These are phyloP conservation scores for Pilasporangium apinafurcum DNA, from an alignment of 352 stramenopile species.

Conservation along the genomic window DNA sequence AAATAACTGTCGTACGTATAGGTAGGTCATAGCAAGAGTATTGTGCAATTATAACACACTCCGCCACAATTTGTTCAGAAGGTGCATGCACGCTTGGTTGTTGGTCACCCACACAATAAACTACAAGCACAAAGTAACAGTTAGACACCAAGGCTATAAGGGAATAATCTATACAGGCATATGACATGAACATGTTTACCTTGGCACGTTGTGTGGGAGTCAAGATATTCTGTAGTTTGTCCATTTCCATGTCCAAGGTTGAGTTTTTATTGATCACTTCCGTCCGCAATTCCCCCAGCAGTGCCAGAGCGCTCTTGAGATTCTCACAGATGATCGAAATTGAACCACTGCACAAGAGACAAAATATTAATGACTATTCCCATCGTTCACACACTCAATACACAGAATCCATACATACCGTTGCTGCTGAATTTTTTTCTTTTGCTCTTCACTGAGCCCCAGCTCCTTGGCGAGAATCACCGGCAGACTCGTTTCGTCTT, in stretches of 20 bases:
- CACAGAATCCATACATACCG: conserved; percentile 25
- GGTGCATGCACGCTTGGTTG: conserved; percentile 94
- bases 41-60: conserved; percentile 81
- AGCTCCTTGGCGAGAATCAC: conserved; percentile 88
- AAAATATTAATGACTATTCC: conserved; percentile 1
- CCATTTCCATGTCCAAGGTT: conserved; percentile 92
- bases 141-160: background rate
- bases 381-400: no score
- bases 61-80: conserved; percentile 96
- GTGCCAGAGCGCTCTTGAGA: conserved; percentile 76
- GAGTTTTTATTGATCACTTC: conserved; percentile 89
- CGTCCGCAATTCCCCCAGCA: conserved; percentile 86
- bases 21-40: conserved; percentile 1
- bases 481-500: conserved; percentile 87
- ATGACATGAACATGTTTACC: conserved; percentile 16
- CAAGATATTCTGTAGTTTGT: conserved; percentile 91
- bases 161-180: background rate
- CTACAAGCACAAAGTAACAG: conserved; percentile 14
- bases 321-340: conserved; percentile 85
- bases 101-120: conserved; percentile 96
- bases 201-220: conserved; percentile 91
- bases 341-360: conserved; percentile 18
- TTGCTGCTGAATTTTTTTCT: conserved; percentile 91
- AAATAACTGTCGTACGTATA: no score
- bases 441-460: conserved; percentile 88